Evolutionary conservation across 768 basidiomycete species (phyloP).

Genomic region (Kwoniella heveanensis): DNA sequence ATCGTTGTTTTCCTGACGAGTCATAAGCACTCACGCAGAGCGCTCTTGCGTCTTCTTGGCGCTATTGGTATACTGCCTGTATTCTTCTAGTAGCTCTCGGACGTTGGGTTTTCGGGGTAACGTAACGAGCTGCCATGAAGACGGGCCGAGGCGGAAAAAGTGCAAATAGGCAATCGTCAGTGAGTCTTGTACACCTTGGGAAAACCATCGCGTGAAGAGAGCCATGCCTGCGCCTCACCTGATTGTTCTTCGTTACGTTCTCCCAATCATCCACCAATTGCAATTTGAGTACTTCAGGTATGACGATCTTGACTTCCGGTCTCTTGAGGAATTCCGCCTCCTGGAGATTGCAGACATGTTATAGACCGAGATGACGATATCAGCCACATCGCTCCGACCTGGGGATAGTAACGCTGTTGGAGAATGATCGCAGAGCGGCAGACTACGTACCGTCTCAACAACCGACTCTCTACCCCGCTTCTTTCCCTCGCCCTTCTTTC

Average conservation of each 20-base stretch:
- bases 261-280: constrained; percentile 98
- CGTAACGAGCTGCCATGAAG: constrained; percentile 68
- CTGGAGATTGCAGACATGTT: too few species aligned
- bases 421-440: too few species aligned
- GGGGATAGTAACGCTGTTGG: too few species aligned
- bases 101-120: constrained; percentile 81
- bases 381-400: too few species aligned
- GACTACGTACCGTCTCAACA: constrained; percentile 51
- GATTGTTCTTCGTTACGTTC: constrained; percentile 88
- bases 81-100: constrained; percentile 73
- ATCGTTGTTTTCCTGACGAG: too few species aligned
- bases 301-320: constrained; percentile 84
- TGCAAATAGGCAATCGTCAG: not conserved
- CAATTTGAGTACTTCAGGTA: constrained; percentile 87
- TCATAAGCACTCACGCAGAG: constrained; percentile 35
- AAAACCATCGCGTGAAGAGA: too few species aligned
- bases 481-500: constrained; percentile 60
- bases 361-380: too few species aligned
- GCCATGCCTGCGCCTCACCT: too few species aligned
- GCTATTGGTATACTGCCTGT: constrained; percentile 62
- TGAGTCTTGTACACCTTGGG: not conserved
- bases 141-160: not conserved
- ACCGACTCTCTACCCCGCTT: constrained; percentile 62
- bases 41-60: constrained; percentile 47
- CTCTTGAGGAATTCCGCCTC: constrained; percentile 77